Evolutionary conservation across 805 yeast species (phyloP).

Genomic region (Monosporozyma servazzii): DNA sequence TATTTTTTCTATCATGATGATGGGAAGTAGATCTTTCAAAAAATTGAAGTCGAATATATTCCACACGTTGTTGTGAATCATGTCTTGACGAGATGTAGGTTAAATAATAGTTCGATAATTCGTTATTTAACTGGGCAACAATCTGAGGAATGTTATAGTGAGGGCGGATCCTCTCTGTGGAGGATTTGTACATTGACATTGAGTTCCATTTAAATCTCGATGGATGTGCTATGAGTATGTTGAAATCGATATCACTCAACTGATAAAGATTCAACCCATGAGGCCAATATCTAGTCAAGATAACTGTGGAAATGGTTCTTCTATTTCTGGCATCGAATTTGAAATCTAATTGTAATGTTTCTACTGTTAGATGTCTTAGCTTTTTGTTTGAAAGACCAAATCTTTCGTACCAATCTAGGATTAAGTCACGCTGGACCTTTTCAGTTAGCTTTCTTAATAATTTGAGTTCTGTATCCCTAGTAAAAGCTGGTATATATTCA

Average conservation of each 20-base stretch:
- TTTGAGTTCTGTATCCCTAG: conserved; percentile 9
- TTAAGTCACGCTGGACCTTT: conserved; percentile 13
- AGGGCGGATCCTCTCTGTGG: conserved; percentile 18
- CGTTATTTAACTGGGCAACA: conserved; percentile 38
- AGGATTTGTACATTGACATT: conserved; percentile 9
- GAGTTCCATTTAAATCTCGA: conserved; percentile 31
- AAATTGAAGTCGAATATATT: conserved; percentile 57
- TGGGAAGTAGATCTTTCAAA: conserved; percentile 37
- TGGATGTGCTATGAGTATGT: conserved; percentile 52
- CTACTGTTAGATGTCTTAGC: neutral
- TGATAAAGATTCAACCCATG: conserved; percentile 35
- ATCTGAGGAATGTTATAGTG: conserved; percentile 43
- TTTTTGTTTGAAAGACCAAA: conserved; percentile 7
- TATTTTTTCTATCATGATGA: neutral
- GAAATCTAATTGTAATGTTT: conserved; percentile 6
- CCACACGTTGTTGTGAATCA: conserved; percentile 54
- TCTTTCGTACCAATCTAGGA: conserved; percentile 16
- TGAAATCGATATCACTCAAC: conserved; percentile 62
- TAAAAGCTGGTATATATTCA: conserved; percentile 13
- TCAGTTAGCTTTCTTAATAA: conserved; percentile 17
- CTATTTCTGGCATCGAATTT: conserved; percentile 10
- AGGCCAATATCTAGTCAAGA: conserved; percentile 18
- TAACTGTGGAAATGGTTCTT: conserved; percentile 8
- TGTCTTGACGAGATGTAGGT: conserved; percentile 54
- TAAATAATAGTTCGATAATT: conserved; percentile 45